phyloP scores from a whole-genome alignment of 305 asterid genomes.

The Fraxinus greggii region DNA sequence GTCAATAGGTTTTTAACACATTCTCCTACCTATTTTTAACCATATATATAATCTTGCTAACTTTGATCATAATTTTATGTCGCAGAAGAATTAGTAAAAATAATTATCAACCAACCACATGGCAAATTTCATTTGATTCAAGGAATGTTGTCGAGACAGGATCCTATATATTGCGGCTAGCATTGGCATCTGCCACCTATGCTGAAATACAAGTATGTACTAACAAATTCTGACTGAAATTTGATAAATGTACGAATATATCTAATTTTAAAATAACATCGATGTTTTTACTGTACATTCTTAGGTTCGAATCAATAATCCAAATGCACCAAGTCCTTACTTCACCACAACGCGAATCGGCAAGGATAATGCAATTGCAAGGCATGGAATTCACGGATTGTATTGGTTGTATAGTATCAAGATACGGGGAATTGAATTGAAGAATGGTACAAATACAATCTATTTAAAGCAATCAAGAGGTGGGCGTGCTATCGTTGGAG shows the following conservation, averaged over 20 bases:
- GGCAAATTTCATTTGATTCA: conserved; percentile 52
- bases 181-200: conserved; percentile 51
- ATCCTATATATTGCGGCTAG: conserved; percentile 50
- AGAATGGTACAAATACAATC: conserved; percentile 41
- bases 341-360: conserved; percentile 49
- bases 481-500: conserved; percentile 31
- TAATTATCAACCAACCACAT: conserved; percentile 44
- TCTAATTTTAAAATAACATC: neutral
- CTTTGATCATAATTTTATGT: neutral
- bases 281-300: neutral
- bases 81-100: conserved; percentile 30
- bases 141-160: conserved; percentile 27
- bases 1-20: conserved; percentile 41
- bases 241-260: neutral
- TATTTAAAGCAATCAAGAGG: conserved; percentile 48
- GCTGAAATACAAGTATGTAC: conserved; percentile 47
- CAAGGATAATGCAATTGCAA: conserved; percentile 61
- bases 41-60: neutral
- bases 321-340: conserved; percentile 21
- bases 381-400: conserved; percentile 75
- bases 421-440: conserved; percentile 32
- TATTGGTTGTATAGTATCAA: conserved; percentile 42
- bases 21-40: neutral
- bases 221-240: neutral
- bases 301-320: conserved; percentile 47